These are phyloP conservation scores for Peronospora farinosa DNA, from an alignment of 352 stramenopile genomes.

Conservation along the genomic window DNA sequence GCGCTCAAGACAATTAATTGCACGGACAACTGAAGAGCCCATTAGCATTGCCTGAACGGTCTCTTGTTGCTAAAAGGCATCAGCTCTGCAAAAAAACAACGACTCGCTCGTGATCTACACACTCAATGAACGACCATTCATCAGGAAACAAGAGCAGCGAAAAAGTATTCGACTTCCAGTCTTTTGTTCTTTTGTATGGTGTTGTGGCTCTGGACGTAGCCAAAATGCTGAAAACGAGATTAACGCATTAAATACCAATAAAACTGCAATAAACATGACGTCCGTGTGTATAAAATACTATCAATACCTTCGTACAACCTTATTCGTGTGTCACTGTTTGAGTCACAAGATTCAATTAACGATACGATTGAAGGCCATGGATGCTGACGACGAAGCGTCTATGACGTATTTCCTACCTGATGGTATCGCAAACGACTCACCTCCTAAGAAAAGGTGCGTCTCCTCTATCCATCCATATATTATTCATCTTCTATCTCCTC, in stretches of 20 bases:
- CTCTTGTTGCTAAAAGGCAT: constrained; percentile 6
- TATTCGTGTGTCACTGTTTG: too few species aligned
- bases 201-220: too few species aligned
- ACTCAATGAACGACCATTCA: too few species aligned
- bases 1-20: constrained; percentile 17
- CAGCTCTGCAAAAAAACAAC: constrained; percentile 16
- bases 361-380: constrained; percentile 8
- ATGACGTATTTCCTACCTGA: constrained; percentile 84
- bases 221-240: too few species aligned
- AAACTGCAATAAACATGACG: too few species aligned
- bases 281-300: background rate
- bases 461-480: background rate
- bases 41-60: constrained; percentile 6
- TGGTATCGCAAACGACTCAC: constrained; percentile 77
- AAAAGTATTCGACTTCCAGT: too few species aligned
- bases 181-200: too few species aligned
- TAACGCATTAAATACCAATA: too few species aligned
- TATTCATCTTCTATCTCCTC: background rate
- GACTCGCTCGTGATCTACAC: too few species aligned
- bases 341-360: background rate
- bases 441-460: constrained; percentile 55
- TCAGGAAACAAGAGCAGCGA: too few species aligned
- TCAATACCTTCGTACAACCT: constrained; percentile 10
- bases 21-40: constrained; percentile 17
- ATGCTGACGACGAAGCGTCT: constrained; percentile 50